Evolutionary conservation across 805 yeast genomes (phyloP).

Genomic region (Saccharomycopsis synnaedendra): DNA sequence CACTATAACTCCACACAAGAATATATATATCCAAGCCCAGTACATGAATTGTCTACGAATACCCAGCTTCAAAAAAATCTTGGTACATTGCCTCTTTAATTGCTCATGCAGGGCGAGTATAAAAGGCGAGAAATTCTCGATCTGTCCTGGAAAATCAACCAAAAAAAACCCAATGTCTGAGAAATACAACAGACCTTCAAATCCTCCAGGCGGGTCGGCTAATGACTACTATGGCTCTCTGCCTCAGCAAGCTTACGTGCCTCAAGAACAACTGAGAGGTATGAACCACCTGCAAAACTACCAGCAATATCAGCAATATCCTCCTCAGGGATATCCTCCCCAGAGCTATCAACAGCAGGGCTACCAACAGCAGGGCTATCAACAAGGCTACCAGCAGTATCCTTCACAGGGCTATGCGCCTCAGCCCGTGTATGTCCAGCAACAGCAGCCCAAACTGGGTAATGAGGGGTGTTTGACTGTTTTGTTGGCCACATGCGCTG

Average conservation of each 20-base stretch:
- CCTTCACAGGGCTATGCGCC: slow-evolving; percentile 3
- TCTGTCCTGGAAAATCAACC: no score
- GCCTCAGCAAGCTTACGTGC: slow-evolving; percentile 5
- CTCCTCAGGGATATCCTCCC: neutral
- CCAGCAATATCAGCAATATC: slow-evolving; percentile 1
- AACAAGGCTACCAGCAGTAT: slow-evolving; percentile 6
- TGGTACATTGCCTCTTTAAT: no score
- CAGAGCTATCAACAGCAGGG: neutral
- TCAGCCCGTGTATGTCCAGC: slow-evolving; percentile 13
- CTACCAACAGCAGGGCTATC: slow-evolving; percentile 1
- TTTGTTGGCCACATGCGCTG: slow-evolving; percentile 15
- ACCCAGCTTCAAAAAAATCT: no score
- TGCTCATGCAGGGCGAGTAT: no score
- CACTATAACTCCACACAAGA: no score
- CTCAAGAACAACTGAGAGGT: neutral
- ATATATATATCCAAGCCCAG: no score
- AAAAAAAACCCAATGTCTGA: slow-evolving; percentile 5
- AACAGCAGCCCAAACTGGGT: slow-evolving; percentile 4
- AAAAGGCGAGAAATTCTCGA: no score
- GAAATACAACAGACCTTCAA: neutral
- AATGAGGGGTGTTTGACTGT: slow-evolving; percentile 11
- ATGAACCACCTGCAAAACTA: neutral
- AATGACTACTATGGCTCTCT: slow-evolving; percentile 8
- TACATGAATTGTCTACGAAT: no score
- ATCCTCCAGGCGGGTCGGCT: slow-evolving; percentile 1